phyloP scores from a whole-genome alignment of 768 basidiomycete genomes.

The Daedaleopsis nitida region DNA sequence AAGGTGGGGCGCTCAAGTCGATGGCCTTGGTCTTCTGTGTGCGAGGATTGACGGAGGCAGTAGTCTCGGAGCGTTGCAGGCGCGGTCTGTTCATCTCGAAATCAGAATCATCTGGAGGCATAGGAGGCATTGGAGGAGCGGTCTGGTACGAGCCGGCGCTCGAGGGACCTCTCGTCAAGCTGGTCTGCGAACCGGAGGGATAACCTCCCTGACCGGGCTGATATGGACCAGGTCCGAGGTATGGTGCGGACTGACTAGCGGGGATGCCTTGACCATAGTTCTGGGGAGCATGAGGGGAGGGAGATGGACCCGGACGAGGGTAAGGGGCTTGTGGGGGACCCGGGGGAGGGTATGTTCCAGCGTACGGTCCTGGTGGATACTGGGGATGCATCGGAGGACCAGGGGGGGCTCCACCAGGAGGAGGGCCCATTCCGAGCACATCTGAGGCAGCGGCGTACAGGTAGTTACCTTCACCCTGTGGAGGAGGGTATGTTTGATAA shows the following conservation, averaged over 20 bases:
- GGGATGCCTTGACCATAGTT: constrained; percentile 17
- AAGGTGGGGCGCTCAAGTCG: constrained; percentile 81
- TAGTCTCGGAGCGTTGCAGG: constrained; percentile 59
- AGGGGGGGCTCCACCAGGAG: constrained; percentile 39
- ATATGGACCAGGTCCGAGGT: constrained; percentile 19
- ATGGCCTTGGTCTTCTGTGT: constrained; percentile 78
- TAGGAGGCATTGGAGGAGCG: constrained; percentile 12
- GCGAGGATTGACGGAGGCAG: constrained; percentile 55
- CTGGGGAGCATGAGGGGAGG: constrained; percentile 11
- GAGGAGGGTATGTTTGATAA: constrained; percentile 17
- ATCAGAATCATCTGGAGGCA: constrained; percentile 40
- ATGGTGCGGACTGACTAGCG: constrained; percentile 19
- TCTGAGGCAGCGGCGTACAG: constrained; percentile 78
- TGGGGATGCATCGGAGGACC: constrained; percentile 22
- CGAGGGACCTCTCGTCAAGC: constrained; percentile 15
- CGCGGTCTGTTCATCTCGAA: constrained; percentile 56
- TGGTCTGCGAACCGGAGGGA: constrained; percentile 20
- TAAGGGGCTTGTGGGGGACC: constrained; percentile 13
- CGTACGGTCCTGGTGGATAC: constrained; percentile 11
- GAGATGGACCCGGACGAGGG: constrained; percentile 8
- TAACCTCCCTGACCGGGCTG: constrained; percentile 24
- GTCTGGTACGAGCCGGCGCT: constrained; percentile 18
- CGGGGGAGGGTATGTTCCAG: constrained; percentile 12
- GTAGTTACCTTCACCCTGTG: constrained; percentile 47
- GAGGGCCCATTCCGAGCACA: constrained; percentile 77